phyloP scores from a whole-genome alignment of 1,284 basidiomycete species.

The Trametes hirsuta region DNA sequence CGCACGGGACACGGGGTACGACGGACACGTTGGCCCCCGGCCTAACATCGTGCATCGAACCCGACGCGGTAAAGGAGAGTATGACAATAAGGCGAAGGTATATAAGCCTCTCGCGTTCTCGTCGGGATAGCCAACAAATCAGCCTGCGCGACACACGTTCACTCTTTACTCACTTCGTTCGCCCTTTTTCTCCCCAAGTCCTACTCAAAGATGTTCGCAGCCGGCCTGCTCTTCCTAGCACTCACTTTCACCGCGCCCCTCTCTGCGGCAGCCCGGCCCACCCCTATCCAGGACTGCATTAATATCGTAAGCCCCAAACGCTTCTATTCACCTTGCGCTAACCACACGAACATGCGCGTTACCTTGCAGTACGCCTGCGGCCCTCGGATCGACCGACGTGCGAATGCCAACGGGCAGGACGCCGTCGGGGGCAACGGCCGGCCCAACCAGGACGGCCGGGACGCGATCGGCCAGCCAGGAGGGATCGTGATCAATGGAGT shows the following conservation, averaged over 20 bases:
- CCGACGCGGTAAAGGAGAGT: neutral
- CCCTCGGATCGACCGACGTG: neutral
- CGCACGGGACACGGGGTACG: too few relatives aligned
- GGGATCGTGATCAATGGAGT: slow-evolving; percentile 4
- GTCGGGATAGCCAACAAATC: neutral
- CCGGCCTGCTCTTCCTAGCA: slow-evolving; percentile 8
- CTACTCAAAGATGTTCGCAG: slow-evolving; percentile 10
- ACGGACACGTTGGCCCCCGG: too few relatives aligned
- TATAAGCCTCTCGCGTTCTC: neutral
- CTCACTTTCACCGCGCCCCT: slow-evolving; percentile 1
- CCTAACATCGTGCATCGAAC: too few relatives aligned
- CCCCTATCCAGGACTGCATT: neutral
- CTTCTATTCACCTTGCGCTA: too few relatives aligned
- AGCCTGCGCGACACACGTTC: neutral
- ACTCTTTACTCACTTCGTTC: neutral
- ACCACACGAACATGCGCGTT: neutral
- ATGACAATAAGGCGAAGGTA: neutral
- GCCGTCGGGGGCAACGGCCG: neutral
- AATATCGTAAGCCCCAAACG: neutral
- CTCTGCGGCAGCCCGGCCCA: neutral
- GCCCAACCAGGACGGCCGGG: neutral
- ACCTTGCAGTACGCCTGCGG: neutral
- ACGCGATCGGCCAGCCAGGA: slow-evolving; percentile 1
- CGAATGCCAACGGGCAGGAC: neutral
- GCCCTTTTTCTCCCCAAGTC: neutral